A percentile compares a stretch with the other conserved stretches of the same genome.
Conservation (phyloP, 1,139 yeast genomes). For the Lodderomyces metapsilosis region DNA sequence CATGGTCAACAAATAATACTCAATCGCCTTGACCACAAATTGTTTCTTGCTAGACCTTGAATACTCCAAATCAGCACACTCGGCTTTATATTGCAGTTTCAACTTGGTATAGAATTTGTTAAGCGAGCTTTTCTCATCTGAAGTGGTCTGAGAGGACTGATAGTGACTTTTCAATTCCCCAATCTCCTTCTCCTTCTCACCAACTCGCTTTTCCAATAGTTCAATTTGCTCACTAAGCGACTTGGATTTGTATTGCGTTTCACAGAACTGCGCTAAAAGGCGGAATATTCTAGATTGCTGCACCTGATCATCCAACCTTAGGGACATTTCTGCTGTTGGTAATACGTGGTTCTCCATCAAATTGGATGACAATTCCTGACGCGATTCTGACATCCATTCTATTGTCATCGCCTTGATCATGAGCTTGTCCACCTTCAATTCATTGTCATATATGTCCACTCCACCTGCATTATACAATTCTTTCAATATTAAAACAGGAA, state of each 20-base stretch:
- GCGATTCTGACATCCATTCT: slow-evolving; percentile 69
- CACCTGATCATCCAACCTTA: slow-evolving; percentile 17
- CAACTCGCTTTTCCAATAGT: slow-evolving; percentile 38
- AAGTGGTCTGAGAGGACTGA: slow-evolving; percentile 35
- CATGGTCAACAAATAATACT: slow-evolving; percentile 58
- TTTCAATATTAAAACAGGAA: slow-evolving; percentile 54
- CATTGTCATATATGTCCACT: slow-evolving; percentile 19
- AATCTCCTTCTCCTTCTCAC: slow-evolving; percentile 42
- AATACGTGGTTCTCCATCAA: slow-evolving; percentile 59
- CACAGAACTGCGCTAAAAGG: slow-evolving; percentile 74
- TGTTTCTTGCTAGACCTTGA: slow-evolving; percentile 34
- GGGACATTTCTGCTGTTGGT: slow-evolving; percentile 32
- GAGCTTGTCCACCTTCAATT: slow-evolving; percentile 24
- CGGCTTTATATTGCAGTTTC: slow-evolving; percentile 48
- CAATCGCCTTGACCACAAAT: slow-evolving; percentile 57
- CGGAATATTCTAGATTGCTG: slow-evolving; percentile 49
- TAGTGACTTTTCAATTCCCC: slow-evolving; percentile 47
- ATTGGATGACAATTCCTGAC: slow-evolving; percentile 60
- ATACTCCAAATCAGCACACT: slow-evolving; percentile 43
- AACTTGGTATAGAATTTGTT: slow-evolving; percentile 50
- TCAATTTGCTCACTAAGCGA: slow-evolving; percentile 44
- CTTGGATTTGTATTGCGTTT: slow-evolving; percentile 54
- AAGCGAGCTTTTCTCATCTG: slow-evolving; percentile 49
- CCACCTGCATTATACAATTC: slow-evolving; percentile 19
- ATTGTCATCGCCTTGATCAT: slow-evolving; percentile 54